Evolutionary conservation across 768 basidiomycete genomes (phyloP).

Genomic region (Suillus plorans): DNA sequence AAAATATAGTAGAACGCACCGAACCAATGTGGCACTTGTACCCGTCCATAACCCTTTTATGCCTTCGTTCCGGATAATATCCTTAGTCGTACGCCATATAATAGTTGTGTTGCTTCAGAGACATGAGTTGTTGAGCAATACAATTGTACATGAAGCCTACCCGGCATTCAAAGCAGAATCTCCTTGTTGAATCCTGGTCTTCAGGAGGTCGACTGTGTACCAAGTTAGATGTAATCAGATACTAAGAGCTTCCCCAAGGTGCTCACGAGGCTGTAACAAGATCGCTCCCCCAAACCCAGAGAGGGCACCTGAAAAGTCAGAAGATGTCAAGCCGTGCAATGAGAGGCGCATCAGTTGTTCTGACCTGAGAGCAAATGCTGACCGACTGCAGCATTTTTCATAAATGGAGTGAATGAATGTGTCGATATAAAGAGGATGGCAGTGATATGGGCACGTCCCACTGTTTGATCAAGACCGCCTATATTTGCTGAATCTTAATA

Average conservation of each 20-base stretch:
- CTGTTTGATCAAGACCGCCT: too few relatives aligned
- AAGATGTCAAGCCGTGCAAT: not conserved
- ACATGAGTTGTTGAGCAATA: not conserved
- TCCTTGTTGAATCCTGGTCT: slow-evolving; percentile 89
- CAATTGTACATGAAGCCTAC: slow-evolving; percentile 28
- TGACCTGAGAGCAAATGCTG: slow-evolving; percentile 32
- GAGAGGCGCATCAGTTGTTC: not conserved
- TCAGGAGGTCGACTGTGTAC: slow-evolving; percentile 76
- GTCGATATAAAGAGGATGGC: not conserved
- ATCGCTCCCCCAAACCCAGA: slow-evolving; percentile 79
- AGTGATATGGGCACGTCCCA: not conserved
- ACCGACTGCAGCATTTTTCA: slow-evolving; percentile 25
- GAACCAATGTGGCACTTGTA: slow-evolving; percentile 73
- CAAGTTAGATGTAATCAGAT: not conserved
- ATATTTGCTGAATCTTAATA: too few relatives aligned
- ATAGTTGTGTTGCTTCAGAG: slow-evolving; percentile 34
- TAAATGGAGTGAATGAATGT: slow-evolving; percentile 10
- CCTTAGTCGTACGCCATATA: slow-evolving; percentile 50
- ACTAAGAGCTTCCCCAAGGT: not conserved
- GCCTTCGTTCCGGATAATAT: slow-evolving; percentile 66
- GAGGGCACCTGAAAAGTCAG: slow-evolving; percentile 53
- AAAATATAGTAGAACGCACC: slow-evolving; percentile 41
- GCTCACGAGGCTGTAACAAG: slow-evolving; percentile 74
- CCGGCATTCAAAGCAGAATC: slow-evolving; percentile 44
- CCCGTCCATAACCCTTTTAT: slow-evolving; percentile 83